Conservation (phyloP, 2,329 filamentous ascomycete species). For the Penicillium occitanis region DNA sequence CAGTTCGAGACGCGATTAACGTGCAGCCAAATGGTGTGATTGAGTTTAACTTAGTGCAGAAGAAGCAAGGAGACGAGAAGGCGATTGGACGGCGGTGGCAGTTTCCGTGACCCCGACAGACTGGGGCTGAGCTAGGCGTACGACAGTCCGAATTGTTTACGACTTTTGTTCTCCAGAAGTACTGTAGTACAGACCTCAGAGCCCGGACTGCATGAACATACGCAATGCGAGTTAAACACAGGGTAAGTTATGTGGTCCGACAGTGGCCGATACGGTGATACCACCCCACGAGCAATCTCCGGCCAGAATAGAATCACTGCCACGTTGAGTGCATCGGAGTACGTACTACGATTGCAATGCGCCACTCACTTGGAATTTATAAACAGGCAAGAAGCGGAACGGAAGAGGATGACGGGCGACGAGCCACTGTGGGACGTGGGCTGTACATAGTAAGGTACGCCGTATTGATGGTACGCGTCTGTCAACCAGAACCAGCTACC, state of each 20-base stretch:
- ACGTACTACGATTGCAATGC: neutral
- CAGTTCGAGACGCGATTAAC: neutral
- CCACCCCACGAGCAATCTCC: neutral
- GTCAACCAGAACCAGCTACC: constrained; percentile 7
- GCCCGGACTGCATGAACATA: neutral
- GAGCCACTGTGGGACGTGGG: neutral
- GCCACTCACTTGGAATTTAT: neutral
- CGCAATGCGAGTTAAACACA: neutral
- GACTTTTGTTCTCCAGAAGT: neutral
- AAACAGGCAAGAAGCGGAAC: too few species aligned
- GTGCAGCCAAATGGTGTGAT: neutral
- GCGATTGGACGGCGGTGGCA: neutral
- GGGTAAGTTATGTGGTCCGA: neutral
- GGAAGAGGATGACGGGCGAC: neutral
- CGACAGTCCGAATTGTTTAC: neutral
- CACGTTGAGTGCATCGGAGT: neutral
- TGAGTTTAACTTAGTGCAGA: neutral
- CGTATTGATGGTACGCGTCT: constrained; percentile 1
- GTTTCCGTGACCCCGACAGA: constrained; percentile 7
- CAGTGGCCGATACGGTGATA: neutral
- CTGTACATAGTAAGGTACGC: neutral
- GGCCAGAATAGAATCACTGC: neutral
- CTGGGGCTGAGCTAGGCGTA: neutral
- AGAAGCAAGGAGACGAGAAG: neutral
- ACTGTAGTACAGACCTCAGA: neutral